phyloP scores from a whole-genome alignment of 1,284 basidiomycete genomes.

The Cryptococcus depauperatus region DNA sequence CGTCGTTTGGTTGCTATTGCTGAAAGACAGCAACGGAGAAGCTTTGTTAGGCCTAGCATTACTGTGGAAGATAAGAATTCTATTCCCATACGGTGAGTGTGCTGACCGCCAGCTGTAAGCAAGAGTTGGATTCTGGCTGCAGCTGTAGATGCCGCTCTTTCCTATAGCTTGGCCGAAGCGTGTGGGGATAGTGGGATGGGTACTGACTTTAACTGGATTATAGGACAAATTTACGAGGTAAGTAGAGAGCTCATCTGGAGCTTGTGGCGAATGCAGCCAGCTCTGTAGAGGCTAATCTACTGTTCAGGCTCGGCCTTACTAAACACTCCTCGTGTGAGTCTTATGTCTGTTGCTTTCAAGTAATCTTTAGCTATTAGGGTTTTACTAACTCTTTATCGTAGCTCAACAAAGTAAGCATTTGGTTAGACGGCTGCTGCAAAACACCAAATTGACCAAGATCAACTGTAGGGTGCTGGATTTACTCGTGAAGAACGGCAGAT shows the following conservation, averaged over 20 bases:
- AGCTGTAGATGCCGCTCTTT: too few species aligned
- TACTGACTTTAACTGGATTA: neutral
- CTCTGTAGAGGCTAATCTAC: too few species aligned
- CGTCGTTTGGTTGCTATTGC: too few species aligned
- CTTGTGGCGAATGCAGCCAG: too few species aligned
- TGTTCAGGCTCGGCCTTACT: slow-evolving; percentile 31
- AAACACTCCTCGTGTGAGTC: slow-evolving; percentile 35
- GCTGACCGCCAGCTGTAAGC: neutral
- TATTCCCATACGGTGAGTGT: slow-evolving; percentile 30
- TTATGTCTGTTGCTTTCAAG: neutral
- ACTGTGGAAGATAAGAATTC: slow-evolving; percentile 25
- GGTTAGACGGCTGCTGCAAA: neutral
- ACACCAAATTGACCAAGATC: neutral
- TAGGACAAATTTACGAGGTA: slow-evolving; percentile 29
- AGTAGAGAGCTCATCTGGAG: neutral
- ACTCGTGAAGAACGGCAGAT: slow-evolving; percentile 56
- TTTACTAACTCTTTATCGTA: slow-evolving; percentile 4
- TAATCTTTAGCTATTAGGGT: too few species aligned
- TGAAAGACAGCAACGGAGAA: too few species aligned
- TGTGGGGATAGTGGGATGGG: neutral
- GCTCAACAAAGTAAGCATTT: slow-evolving; percentile 35
- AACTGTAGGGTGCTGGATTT: slow-evolving; percentile 58
- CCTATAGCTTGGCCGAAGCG: slow-evolving; percentile 1
- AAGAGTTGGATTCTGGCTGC: neutral
- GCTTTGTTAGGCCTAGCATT: slow-evolving; percentile 10